Evolutionary conservation across 139 green algal genomes (phyloP).

Genomic region (Yamagishiella unicocca): DNA sequence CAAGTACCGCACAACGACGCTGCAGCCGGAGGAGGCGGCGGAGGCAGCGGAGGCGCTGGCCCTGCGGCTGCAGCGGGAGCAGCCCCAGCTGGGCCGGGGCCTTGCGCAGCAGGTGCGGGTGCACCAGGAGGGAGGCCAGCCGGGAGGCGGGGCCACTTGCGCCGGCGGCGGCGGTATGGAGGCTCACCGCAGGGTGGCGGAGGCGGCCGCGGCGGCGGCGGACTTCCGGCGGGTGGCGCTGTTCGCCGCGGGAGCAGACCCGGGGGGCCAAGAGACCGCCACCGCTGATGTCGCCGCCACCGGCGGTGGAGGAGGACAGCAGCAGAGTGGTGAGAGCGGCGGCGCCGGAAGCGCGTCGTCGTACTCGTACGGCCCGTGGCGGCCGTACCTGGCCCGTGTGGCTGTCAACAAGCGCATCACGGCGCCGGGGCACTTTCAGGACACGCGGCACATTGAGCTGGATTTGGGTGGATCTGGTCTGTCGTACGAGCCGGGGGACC

Average conservation of each 20-base stretch:
- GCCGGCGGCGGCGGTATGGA: slow-evolving; percentile 52
- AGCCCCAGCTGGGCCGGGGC: slow-evolving; percentile 9
- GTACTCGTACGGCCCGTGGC: slow-evolving; percentile 57
- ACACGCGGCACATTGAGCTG: slow-evolving; percentile 74
- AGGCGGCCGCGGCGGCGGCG: slow-evolving; percentile 2
- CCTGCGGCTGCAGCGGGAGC: neutral
- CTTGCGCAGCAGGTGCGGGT: neutral
- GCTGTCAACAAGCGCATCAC: slow-evolving; percentile 81
- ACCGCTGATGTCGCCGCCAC: neutral
- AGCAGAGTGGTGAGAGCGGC: too few relatives aligned
- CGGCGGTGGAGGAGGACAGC: too few relatives aligned
- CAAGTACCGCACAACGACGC: slow-evolving; percentile 68
- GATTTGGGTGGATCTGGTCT: slow-evolving; percentile 55
- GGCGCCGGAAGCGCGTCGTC: too few relatives aligned
- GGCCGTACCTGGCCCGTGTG: slow-evolving; percentile 74
- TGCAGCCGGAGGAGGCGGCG: slow-evolving; percentile 5
- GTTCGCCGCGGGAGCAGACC: slow-evolving; percentile 10
- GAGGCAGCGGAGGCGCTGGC: slow-evolving; percentile 1
- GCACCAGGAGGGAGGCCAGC: neutral
- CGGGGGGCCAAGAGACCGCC: too few relatives aligned
- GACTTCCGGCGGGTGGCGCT: slow-evolving; percentile 31
- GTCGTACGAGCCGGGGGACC: slow-evolving; percentile 84
- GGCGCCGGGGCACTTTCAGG: slow-evolving; percentile 81
- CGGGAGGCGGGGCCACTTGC: neutral
- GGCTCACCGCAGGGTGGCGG: neutral